A percentile compares a stretch with the other conserved stretches of the same genome.
phyloP scores from a whole-genome alignment of 2,329 filamentous ascomycete genomes.

The Cordyceps sp. region DNA sequence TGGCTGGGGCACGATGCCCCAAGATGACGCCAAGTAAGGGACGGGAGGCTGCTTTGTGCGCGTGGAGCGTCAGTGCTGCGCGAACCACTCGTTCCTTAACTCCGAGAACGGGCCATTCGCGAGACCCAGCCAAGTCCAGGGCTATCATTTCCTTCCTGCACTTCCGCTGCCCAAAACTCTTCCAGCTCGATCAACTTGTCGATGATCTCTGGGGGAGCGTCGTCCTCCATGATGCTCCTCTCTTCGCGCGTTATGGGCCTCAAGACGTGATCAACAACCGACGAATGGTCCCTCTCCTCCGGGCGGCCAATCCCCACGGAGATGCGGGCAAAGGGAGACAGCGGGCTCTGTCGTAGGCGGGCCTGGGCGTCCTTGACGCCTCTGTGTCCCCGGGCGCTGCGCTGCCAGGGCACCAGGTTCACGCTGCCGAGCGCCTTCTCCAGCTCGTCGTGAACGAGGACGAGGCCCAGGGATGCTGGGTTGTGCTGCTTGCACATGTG shows the following conservation, averaged over 20 bases:
- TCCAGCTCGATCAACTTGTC: no score
- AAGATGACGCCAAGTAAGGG: no score
- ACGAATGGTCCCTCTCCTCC: constrained; percentile 42
- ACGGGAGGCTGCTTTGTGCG: no score
- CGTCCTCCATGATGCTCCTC: constrained; percentile 29
- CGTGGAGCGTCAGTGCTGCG: no score
- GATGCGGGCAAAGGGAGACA: constrained; percentile 38
- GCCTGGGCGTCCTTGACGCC: constrained; percentile 52
- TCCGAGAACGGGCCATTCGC: no score
- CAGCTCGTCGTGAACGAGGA: constrained; percentile 81
- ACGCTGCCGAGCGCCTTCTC: constrained; percentile 56
- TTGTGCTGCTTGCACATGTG: constrained; percentile 27
- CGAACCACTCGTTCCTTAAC: no score
- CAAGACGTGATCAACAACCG: constrained; percentile 66
- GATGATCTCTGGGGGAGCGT: constrained; percentile 36
- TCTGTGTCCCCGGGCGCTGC: constrained; percentile 56
- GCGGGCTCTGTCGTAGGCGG: constrained; percentile 22
- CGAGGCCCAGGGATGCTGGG: constrained; percentile 29
- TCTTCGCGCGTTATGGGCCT: constrained; percentile 42
- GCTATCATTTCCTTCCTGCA: no score
- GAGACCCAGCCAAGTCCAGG: no score
- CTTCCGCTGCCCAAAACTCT: no score
- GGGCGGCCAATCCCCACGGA: constrained; percentile 83
- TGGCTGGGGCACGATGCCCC: no score
- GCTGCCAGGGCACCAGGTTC: constrained; percentile 42